Evolutionary conservation across 169 alveolate species (phyloP).

Genomic region (Babesia gibsoni): DNA sequence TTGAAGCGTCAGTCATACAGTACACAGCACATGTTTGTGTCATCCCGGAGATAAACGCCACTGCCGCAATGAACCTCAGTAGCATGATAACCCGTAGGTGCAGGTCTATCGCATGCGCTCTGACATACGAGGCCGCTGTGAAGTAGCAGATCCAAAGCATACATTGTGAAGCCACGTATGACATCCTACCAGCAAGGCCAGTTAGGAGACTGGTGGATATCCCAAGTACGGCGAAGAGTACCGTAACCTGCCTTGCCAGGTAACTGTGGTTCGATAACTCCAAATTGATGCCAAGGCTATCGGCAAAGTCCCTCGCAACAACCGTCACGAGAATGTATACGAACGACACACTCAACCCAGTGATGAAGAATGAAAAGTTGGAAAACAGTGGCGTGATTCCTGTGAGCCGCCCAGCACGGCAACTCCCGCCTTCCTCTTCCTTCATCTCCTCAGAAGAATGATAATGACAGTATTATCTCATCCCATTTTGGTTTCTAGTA

Average conservation of each 20-base stretch:
- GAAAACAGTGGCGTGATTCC: slow-evolving; percentile 18
- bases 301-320: background rate
- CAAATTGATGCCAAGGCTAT: background rate
- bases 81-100: slow-evolving; percentile 2
- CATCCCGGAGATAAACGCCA: slow-evolving; percentile 16
- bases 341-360: slow-evolving; percentile 4
- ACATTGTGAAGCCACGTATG: slow-evolving; percentile 5
- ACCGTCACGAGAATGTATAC: background rate
- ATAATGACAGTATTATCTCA: too few species aligned
- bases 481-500: too few species aligned
- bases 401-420: background rate
- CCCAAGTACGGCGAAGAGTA: slow-evolving; percentile 9
- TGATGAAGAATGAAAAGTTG: slow-evolving; percentile 8
- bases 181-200: slow-evolving; percentile 10
- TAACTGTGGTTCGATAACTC: background rate
- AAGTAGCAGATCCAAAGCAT: slow-evolving; percentile 1
- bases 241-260: slow-evolving; percentile 24
- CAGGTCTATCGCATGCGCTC: background rate
- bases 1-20: slow-evolving; percentile 17
- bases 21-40: slow-evolving; percentile 20
- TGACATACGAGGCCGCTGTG: slow-evolving; percentile 1
- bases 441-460: too few species aligned
- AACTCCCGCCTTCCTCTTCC: too few species aligned
- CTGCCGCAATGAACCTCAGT: slow-evolving; percentile 6
- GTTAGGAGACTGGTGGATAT: background rate